Conservation (phyloP, 495 filamentous ascomycete species). For the Jackrogersella multiformis region DNA sequence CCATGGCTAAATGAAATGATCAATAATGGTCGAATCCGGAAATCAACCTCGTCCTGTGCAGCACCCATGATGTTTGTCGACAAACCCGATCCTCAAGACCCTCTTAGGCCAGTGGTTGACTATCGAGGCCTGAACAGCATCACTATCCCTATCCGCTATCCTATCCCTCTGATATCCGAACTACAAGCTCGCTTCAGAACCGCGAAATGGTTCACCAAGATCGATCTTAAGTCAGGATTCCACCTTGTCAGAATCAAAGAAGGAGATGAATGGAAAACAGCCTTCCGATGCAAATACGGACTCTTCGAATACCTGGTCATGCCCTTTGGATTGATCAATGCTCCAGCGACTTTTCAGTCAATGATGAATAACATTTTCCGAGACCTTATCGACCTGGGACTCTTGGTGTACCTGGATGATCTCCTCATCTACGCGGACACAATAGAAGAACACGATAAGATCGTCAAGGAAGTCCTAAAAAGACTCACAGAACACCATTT, state of each 20-base stretch:
- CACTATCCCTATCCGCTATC: not conserved
- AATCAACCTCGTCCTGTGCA: not conserved
- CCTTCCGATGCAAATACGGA: not conserved
- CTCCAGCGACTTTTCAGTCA: not conserved
- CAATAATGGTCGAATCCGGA: not conserved
- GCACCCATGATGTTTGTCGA: not conserved
- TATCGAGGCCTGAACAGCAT: not conserved
- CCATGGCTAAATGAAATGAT: not conserved
- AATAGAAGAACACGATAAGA: no score
- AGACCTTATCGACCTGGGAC: no score
- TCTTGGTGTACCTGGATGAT: no score
- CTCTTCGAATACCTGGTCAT: not conserved
- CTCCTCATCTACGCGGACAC: not conserved
- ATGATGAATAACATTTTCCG: not conserved
- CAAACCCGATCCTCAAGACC: not conserved
- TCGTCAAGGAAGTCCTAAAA: no score
- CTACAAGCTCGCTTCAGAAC: not conserved
- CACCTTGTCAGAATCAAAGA: not conserved
- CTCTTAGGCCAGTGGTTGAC: not conserved
- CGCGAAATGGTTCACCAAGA: not conserved
- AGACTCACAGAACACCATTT: no score
- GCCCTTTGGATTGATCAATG: not conserved
- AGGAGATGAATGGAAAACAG: not conserved
- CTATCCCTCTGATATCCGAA: not conserved
- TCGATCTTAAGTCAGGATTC: not conserved